Base-by-base conservation (phyloP, 1,139 yeast genomes). In the Scheffersomyces stambukii region DNA sequence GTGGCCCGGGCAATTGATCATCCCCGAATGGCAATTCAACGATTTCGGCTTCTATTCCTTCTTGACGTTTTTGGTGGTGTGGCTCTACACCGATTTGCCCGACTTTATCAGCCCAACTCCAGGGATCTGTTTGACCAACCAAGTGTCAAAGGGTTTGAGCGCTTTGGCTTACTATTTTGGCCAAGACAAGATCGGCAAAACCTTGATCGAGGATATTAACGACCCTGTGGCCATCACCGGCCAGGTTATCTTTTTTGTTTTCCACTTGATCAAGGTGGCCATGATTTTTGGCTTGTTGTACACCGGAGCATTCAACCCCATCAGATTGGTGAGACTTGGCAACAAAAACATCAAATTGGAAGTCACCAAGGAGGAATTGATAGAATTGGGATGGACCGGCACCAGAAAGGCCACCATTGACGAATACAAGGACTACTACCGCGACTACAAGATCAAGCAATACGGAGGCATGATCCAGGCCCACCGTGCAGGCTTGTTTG, bases 1-100 rank as follows among this genome's bases (percentile, higher is more conserved):
- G 32, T 81, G 94, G 85, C 96, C 95, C 13, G 96, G 96, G 26
- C 96, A 89, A 63, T 71, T 91, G 54, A 62, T 89, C 38, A 54
- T 86, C 11, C 98, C 98, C 6, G 57, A 70, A 19, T 91, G 96
- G 95, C 69, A 72, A 36, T 67, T 60, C 41, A 73, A 81, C 49
- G 53, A 60, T 25, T 60, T 67, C 30, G 67, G 73, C 14, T 68
- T 69, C 40, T 58, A 70, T 36, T 41, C 67, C 2, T 64, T 78
- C 28, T 37, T 72, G 11, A 31, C 70, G 0, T 37, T 69, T 6
- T 62, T 88, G 46, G 31, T 70, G 9, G 60, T 60, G 12, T 91
- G 98, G 97, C 70, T 91, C 38, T 91, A 89, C 55, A 78, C 95
- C 3, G 97, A 91, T 58, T 68, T 91, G 51, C 98, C 98, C 1